Evolutionary conservation across 129 eudicot species (phyloP), one percentile per base, ranked within the genome.

Genomic region (Heracleum sosnowskyi): DNA sequence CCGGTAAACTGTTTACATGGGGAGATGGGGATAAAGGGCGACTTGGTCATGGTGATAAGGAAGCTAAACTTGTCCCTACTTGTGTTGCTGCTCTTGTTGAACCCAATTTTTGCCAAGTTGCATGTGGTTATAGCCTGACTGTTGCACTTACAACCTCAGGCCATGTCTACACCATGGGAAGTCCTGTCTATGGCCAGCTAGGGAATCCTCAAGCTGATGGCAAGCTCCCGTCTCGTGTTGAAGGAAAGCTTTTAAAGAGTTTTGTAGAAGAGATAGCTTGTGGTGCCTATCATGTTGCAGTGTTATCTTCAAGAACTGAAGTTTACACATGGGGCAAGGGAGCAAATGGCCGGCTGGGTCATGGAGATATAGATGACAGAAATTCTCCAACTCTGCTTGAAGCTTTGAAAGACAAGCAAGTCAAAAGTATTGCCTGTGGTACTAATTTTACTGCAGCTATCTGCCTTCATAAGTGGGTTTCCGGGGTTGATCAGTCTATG

Each of bases 301-400:
- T 86, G 64, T 87, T 94, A 81, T 90, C 98, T 77, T 94, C 98
- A 17, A 90, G 91, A 79, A 91, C 97, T 42, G 98, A 94, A 88
- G 98, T 94, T 81, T 94, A 86, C 75, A 94, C 97, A 15, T 94
- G 98, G 98, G 98, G 98, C 24, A 94, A 94, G 82, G 98, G 98
- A 17, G 90, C 88, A 73, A 94, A 91, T 84, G 98, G 98, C 15
- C 85, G 96, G 76, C 84, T 94, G 80, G 98, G 98, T 78, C 98
- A 94, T 84, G 98, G 98, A 41, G 97, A 91, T 79, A 69, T 87
- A 46, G 91, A 90, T 78, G 93, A 94, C 80, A 84, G 91, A 82
- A 90, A 86, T 82, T 69, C 82, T 47, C 98, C 98, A 29, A 91
- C 97, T 11, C 74, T 91, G 75, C 93, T 94, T 15, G 97, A 94